Conservation (phyloP, 2,329 filamentous ascomycete genomes). For the Ascochyta pisi region DNA sequence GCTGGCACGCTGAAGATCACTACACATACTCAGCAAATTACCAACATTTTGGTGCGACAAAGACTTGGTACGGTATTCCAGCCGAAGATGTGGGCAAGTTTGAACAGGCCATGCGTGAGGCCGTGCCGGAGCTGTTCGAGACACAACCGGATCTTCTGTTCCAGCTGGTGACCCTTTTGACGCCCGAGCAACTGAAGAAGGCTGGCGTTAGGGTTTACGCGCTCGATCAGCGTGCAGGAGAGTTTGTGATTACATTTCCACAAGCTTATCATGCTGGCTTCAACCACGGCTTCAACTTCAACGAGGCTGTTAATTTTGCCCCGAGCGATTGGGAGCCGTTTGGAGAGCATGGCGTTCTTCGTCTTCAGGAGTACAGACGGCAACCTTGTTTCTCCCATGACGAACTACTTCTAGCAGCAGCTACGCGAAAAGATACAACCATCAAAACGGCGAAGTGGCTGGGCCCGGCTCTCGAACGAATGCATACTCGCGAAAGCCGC, state of each 20-base stretch:
- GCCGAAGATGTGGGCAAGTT: constrained; percentile 94
- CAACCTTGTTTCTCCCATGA: constrained; percentile 98
- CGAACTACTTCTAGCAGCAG: constrained; percentile 89
- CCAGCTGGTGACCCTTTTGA: constrained; percentile 94
- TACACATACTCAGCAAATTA: constrained; percentile 98
- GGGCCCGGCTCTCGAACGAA: constrained; percentile 81
- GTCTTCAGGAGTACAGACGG: constrained; percentile 84
- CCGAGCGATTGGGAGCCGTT: constrained; percentile 94
- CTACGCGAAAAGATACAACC: constrained; percentile 72
- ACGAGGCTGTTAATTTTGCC: constrained; percentile 98
- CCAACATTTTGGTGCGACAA: constrained; percentile 96
- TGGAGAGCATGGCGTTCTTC: constrained; percentile 83
- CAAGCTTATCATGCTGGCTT: constrained; percentile 98
- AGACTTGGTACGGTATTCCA: constrained; percentile 99
- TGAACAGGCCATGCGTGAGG: constrained; percentile 91
- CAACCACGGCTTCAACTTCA: constrained; percentile 98
- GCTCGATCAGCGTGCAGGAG: constrained; percentile 92
- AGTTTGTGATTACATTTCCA: constrained; percentile 96
- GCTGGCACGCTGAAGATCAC: constrained; percentile 99
- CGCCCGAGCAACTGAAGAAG: constrained; percentile 90
- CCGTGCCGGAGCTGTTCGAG: constrained; percentile 95
- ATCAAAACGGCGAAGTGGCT: constrained; percentile 97
- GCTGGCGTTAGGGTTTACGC: constrained; percentile 93
- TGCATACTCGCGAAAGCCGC: constrained; percentile 74
- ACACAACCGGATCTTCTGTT: constrained; percentile 96